Evolutionary conservation across 2,329 filamentous ascomycete genomes (phyloP).

Genomic region (Apiospora malaysiana): DNA sequence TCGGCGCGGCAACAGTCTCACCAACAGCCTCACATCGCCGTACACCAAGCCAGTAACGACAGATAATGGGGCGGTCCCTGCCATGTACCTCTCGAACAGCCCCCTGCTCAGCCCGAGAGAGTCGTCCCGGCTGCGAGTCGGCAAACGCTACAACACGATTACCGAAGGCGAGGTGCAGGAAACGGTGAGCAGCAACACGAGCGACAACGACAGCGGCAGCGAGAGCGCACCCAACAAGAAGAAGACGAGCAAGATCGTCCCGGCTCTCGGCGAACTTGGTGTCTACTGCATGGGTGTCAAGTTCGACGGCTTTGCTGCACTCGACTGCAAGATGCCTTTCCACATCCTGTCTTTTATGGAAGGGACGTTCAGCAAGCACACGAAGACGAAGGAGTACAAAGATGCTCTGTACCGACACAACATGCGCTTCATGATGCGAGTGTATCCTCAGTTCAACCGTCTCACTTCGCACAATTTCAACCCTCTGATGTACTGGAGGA

Average conservation of each 20-base stretch:
- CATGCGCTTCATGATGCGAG: slow-evolving; percentile 87
- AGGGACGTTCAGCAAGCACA: slow-evolving; percentile 82
- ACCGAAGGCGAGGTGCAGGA: slow-evolving; percentile 63
- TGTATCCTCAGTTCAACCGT: slow-evolving; percentile 85
- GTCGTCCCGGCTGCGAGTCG: slow-evolving; percentile 54
- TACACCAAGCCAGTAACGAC: slow-evolving; percentile 67
- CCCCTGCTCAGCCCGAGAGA: slow-evolving; percentile 58
- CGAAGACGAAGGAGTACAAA: slow-evolving; percentile 77
- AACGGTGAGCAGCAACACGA: slow-evolving; percentile 66
- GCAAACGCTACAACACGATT: slow-evolving; percentile 63
- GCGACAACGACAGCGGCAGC: slow-evolving; percentile 78
- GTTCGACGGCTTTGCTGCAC: slow-evolving; percentile 78
- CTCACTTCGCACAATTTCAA: slow-evolving; percentile 93
- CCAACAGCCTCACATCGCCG: slow-evolving; percentile 75
- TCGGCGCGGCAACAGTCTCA: slow-evolving; percentile 69
- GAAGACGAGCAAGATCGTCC: slow-evolving; percentile 83
- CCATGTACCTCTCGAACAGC: slow-evolving; percentile 59
- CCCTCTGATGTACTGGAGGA: slow-evolving; percentile 90
- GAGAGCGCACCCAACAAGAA: slow-evolving; percentile 63
- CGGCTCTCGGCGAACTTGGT: slow-evolving; percentile 81
- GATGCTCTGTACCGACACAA: slow-evolving; percentile 87
- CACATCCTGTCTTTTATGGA: slow-evolving; percentile 97
- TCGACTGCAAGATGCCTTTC: slow-evolving; percentile 85
- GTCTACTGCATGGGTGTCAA: slow-evolving; percentile 79
- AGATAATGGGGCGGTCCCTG: slow-evolving; percentile 57